Percentiles rank a stretch among this genome's conserved stretches.
These are phyloP conservation scores for Durio zibethinus DNA, from an alignment of 345 rosid species.

Conservation along the genomic window DNA sequence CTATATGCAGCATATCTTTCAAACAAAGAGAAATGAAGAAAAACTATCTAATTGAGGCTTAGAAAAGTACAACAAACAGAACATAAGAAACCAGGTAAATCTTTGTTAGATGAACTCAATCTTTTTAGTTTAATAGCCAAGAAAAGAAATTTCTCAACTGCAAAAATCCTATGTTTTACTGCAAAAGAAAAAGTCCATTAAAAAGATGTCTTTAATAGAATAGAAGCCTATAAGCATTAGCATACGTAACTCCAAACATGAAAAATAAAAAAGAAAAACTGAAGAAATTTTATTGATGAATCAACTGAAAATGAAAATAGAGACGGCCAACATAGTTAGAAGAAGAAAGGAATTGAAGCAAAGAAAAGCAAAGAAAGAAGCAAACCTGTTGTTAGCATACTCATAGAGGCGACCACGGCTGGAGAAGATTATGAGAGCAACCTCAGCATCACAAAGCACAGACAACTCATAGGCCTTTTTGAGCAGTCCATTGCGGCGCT, in stretches of 20 bases:
- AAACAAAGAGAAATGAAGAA: background rate
- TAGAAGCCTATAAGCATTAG: background rate
- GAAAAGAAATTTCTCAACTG: background rate
- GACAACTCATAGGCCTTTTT: slow-evolving; percentile 87
- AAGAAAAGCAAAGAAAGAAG: background rate
- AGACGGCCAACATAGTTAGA: too few species aligned
- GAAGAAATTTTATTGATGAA: background rate
- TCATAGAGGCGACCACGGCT: slow-evolving; percentile 90
- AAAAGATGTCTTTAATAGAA: background rate
- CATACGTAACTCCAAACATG: background rate
- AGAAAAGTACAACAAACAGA: background rate
- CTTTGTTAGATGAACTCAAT: background rate
- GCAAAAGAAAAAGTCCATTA: background rate
- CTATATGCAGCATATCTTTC: background rate
- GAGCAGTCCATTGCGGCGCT: slow-evolving; percentile 76
- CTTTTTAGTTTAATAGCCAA: background rate
- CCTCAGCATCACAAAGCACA: slow-evolving; percentile 78
- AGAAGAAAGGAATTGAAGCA: background rate
- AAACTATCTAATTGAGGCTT: background rate
- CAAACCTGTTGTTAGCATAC: slow-evolving; percentile 75
- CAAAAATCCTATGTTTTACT: background rate
- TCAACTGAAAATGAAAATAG: background rate
- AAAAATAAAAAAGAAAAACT: background rate
- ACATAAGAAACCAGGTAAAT: background rate
- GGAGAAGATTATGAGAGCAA: slow-evolving; percentile 78